Conservation (phyloP, 2,329 filamentous ascomycete species). For the Claviceps sp. region DNA sequence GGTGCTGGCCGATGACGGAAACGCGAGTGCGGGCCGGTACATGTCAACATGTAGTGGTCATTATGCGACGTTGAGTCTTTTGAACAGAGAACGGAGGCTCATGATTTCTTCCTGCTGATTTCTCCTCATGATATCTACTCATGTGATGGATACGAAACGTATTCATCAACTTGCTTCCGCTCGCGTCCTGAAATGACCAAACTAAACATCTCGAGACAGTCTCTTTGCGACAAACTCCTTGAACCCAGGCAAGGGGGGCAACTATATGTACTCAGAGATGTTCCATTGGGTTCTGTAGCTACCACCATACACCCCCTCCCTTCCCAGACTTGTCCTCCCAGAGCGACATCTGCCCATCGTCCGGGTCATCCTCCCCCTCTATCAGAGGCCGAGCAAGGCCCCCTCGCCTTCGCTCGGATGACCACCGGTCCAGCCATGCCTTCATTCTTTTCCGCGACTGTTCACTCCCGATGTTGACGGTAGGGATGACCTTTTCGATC, state of each 20-base stretch:
- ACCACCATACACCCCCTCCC: constrained; percentile 28
- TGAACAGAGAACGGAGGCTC: neutral
- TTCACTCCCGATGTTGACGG: constrained; percentile 66
- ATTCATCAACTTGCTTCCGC: too few species aligned
- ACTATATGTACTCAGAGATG: too few species aligned
- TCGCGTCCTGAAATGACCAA: too few species aligned
- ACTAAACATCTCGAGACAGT: too few species aligned
- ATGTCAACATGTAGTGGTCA: neutral
- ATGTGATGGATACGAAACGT: too few species aligned
- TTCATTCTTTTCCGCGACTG: constrained; percentile 46
- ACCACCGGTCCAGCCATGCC: constrained; percentile 50
- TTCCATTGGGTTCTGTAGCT: neutral
- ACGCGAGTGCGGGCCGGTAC: neutral
- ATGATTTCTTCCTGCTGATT: neutral
- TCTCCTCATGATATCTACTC: too few species aligned
- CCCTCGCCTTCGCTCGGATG: constrained; percentile 41
- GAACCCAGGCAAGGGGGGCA: too few species aligned
- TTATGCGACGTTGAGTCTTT: constrained; percentile 1
- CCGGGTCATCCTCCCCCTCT: constrained; percentile 23
- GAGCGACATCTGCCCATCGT: constrained; percentile 14
- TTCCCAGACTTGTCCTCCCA: constrained; percentile 27
- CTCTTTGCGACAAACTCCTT: too few species aligned
- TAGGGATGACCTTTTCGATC: constrained; percentile 84
- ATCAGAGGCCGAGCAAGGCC: constrained; percentile 35
- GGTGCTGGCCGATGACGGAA: neutral